Base-by-base conservation (phyloP, 2,329 filamentous ascomycete genomes). In the Alternaria conjuncta region DNA sequence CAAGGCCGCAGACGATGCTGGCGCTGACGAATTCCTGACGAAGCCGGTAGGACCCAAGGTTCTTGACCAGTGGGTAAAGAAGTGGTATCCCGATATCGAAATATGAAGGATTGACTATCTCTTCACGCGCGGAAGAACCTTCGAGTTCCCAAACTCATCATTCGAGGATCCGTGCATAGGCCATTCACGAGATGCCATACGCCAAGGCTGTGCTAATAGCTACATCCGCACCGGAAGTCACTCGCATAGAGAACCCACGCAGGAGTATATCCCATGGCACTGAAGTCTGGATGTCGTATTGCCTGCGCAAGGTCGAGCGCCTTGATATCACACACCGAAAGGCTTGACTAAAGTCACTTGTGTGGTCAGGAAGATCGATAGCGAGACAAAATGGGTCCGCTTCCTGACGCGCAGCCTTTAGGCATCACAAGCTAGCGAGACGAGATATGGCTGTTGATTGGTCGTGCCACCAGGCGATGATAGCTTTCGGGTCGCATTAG, bases 21-120 rank as follows among this genome's bases (percentile, higher is more conserved):
- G 78, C 7, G 71, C 71, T 3, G 69, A 79, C 41, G 73, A 70
- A 30, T 80, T 75, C 60, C 64, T 71, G 21, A 73, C 76, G 10
- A 79, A 80, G 62, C 78, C 78, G 4, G 65, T 78, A 26, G 72
- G 75, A 0, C 66, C 76, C 20, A 76, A 74, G 54, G 66, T 69
- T 15, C 56, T 79, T 61, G 74, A 76, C 54, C 59, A 61, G 3
- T 63, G 63, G 45, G 55, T 75, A 1, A 69, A 66, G 55, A 67
- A 70, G 21, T 74, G 68, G 70, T 74, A 68, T 26, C 66, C 68
- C 8, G 44, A 66, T 30, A 63, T 64, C 11, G 59, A 65, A 11
- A 18, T 68, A 20, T 63, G 55, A 61, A 58, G 12, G 18, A 23
- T 13, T 2, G 11, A 12, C 49, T 7, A 25, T 12, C 18, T n/a